Conservation (phyloP, 345 rosid genomes). For the Aegle marmelos region DNA sequence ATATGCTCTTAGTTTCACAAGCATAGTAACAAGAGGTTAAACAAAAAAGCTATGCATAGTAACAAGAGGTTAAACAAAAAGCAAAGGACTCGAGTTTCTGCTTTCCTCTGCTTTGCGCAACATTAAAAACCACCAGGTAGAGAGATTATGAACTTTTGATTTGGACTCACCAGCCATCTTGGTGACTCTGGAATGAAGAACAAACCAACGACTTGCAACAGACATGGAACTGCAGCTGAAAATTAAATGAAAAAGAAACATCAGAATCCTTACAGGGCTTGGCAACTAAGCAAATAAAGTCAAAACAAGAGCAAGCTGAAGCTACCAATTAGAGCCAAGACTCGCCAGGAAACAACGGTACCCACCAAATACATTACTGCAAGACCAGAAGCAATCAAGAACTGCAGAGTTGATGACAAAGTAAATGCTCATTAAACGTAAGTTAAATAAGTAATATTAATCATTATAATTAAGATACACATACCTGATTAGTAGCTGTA, state of each 20-base stretch:
- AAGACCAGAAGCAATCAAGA: conserved; percentile 6
- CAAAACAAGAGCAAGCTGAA: not conserved
- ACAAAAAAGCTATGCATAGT: not conserved
- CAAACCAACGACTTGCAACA: conserved; percentile 29
- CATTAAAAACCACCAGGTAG: not conserved
- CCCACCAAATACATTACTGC: conserved; percentile 15
- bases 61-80: not conserved
- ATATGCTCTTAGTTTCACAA: not conserved
- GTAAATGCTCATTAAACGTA: not conserved
- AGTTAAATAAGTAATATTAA: not conserved
- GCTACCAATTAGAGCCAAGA: conserved; percentile 23
- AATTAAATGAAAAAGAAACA: not conserved
- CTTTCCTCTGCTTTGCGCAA: not conserved
- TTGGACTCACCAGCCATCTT: conserved; percentile 48
- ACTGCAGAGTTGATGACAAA: conserved; percentile 16
- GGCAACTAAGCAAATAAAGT: not conserved
- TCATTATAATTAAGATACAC: too few relatives aligned
- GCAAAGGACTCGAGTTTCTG: too few relatives aligned
- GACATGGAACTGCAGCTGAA: conserved; percentile 35
- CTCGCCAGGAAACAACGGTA: conserved; percentile 21
- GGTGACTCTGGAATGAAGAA: conserved; percentile 46
- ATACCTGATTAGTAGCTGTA: conserved; percentile 20
- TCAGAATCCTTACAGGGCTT: not conserved
- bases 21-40: too few relatives aligned
- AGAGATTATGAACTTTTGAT: not conserved